These are phyloP conservation scores for Blastobotrys apis DNA, from an alignment of 1,139 yeast species.

Conservation along the genomic window DNA sequence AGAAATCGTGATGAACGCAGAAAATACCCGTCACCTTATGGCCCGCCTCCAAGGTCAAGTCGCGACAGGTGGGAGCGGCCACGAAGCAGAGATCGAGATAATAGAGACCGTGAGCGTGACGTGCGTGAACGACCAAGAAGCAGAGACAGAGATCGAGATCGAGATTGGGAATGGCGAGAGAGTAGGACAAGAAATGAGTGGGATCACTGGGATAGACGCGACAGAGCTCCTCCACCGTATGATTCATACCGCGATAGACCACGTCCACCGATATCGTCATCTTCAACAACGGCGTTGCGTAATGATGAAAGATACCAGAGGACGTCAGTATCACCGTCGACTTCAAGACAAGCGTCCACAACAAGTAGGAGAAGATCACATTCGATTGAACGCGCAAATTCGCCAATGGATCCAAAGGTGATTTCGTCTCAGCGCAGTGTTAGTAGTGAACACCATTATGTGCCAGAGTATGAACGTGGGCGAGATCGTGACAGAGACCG, in stretches of 20 bases:
- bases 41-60: conserved; percentile 11
- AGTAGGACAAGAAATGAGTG: conserved; percentile 11
- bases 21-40: conserved; percentile 14
- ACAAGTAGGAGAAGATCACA: conserved; percentile 9
- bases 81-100: neutral
- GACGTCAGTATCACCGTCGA: conserved; percentile 8
- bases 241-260: conserved; percentile 5
- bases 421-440: conserved; percentile 9
- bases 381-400: conserved; percentile 10
- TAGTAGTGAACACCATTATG: conserved; percentile 10
- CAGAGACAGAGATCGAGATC: conserved; percentile 11
- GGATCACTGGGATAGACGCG: conserved; percentile 18
- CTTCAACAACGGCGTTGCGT: too few species aligned
- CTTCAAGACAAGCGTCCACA: neutral
- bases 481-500: conserved; percentile 9
- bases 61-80: conserved; percentile 7
- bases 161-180: conserved; percentile 17
- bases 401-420: conserved; percentile 5
- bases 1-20: conserved; percentile 11
- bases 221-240: conserved; percentile 8
- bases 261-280: neutral
- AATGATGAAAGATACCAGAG: conserved; percentile 2
- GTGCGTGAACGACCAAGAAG: conserved; percentile 12
- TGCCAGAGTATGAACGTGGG: conserved; percentile 4
- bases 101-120: too few species aligned